Percentiles rank a stretch among this genome's conserved stretches.
Conservation (phyloP, 768 basidiomycete genomes). For the Lentinula sp. region DNA sequence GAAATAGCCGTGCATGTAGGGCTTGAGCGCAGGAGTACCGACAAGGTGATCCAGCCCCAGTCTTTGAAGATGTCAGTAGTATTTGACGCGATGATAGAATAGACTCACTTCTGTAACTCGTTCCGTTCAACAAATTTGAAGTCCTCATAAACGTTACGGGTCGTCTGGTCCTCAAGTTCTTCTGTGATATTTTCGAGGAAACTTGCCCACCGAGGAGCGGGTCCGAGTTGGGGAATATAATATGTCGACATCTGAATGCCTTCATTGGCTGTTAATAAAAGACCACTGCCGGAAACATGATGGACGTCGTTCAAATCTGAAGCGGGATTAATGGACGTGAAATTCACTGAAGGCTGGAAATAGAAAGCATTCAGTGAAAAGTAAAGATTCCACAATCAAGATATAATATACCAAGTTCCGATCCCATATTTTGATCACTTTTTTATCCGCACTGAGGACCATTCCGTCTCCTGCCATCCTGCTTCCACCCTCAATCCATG, state of each 20-base stretch:
- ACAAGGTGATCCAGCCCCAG: slow-evolving; percentile 93
- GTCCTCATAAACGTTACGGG: slow-evolving; percentile 83
- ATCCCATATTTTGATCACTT: slow-evolving; percentile 98
- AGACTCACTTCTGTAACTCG: slow-evolving; percentile 76
- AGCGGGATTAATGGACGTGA: slow-evolving; percentile 88
- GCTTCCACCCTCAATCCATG: slow-evolving; percentile 86
- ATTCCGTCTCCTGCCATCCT: slow-evolving; percentile 83
- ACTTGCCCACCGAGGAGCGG: slow-evolving; percentile 93
- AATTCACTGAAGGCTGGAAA: slow-evolving; percentile 72
- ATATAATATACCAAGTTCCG: slow-evolving; percentile 58
- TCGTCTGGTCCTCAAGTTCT: slow-evolving; percentile 90
- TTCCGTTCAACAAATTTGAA: slow-evolving; percentile 92
- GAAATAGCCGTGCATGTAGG: slow-evolving; percentile 99
- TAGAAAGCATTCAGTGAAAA: background rate
- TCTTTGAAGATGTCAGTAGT: slow-evolving; percentile 30
- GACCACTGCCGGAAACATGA: slow-evolving; percentile 82
- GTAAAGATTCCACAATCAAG: background rate
- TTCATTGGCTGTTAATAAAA: slow-evolving; percentile 91
- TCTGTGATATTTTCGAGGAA: slow-evolving; percentile 99
- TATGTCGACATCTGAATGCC: slow-evolving; percentile 94
- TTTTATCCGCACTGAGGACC: slow-evolving; percentile 90
- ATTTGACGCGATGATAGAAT: slow-evolving; percentile 1
- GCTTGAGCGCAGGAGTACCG: slow-evolving; percentile 92
- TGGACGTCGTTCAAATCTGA: slow-evolving; percentile 87
- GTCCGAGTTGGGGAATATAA: slow-evolving; percentile 94